Evolutionary conservation across 768 basidiomycete genomes (phyloP), one percentile per base, ranked within the genome.

Genomic region (Hygrophorus russula): DNA sequence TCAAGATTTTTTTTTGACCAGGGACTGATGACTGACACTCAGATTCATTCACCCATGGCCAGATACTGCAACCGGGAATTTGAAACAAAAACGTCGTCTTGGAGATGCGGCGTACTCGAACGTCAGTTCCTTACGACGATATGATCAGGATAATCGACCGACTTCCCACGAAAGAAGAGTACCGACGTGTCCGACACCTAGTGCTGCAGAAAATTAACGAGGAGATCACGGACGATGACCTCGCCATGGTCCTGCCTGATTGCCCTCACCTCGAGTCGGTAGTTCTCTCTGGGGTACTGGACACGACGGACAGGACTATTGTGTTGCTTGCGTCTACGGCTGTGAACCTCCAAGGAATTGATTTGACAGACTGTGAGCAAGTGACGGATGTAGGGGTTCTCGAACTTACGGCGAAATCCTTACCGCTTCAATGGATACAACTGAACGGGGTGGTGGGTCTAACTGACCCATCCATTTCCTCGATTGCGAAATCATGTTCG

Each of bases 321-420:
- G 66, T 74, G 31, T 60, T 70, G 13, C 68, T 93, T 33, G 80
- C 83, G 7, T 60, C 65, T 45, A 69, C 65, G 36, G 82, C 88
- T 31, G 62, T 66, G 13, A 74, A 78, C 44, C 66, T 97, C 5
- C 77, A 82, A 46, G 82, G 82, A 14, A 58, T 96, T 42, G 82
- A 89, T 59, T 54, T 96, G 46, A 74, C 75, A 45, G 80, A 78
- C 13, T 96, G 92, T 64, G 68, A 67, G 28, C 65, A 70, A 47
- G 68, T 97, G 37, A 83, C 86, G 13, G 88, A 93, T 54, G 70
- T 76, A n/a, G 82, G 80, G 3, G 64, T 96, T 46, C 61, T 79
- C 44, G 80, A 82, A 44, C 59, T 97, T 33, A 81, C 82, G 10
- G 68, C 71, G 42, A 72, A 78, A 49, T 78, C 78, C 15, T 76